phyloP scores from a whole-genome alignment of 371 early-diverging fungal genomes.

The Syncephalastrum monosporum region DNA sequence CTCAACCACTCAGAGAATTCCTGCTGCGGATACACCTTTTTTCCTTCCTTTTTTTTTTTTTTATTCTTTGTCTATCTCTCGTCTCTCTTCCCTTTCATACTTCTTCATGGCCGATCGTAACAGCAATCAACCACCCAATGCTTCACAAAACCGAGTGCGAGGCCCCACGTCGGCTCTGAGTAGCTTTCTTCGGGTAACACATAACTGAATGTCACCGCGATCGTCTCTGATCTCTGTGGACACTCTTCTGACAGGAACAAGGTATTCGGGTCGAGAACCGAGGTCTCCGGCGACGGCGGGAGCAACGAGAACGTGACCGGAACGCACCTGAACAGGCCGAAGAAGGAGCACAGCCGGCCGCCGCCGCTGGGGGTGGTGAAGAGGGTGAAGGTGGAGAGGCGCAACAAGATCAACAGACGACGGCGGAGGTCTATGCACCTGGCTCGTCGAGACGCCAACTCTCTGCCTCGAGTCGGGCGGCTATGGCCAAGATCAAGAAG shows the following conservation, averaged over 20 bases:
- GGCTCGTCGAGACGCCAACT: conserved; percentile 2
- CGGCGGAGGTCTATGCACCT: background rate
- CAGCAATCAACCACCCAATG: background rate
- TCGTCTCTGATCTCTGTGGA: background rate
- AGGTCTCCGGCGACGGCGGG: conserved; percentile 23
- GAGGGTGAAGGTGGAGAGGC: background rate
- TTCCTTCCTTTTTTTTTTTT: background rate
- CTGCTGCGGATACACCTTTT: background rate
- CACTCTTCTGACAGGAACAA: conserved; percentile 49
- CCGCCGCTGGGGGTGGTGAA: background rate
- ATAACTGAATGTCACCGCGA: background rate
- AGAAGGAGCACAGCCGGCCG: background rate
- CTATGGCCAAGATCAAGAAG: conserved; percentile 30
- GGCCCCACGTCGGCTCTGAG: conserved; percentile 74
- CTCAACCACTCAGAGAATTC: too few relatives aligned
- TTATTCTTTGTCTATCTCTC: background rate
- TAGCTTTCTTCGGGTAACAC: conserved; percentile 57
- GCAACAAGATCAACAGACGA: conserved; percentile 1
- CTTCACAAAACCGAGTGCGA: conserved; percentile 43
- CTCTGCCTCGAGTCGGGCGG: conserved; percentile 8
- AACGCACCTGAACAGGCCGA: conserved; percentile 2
- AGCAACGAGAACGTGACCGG: conserved; percentile 3
- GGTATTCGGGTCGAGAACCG: conserved; percentile 63
- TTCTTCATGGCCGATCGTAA: conserved; percentile 2
- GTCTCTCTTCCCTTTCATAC: background rate